Conservation (phyloP, 805 yeast genomes). For the Starmera pachycereana region DNA sequence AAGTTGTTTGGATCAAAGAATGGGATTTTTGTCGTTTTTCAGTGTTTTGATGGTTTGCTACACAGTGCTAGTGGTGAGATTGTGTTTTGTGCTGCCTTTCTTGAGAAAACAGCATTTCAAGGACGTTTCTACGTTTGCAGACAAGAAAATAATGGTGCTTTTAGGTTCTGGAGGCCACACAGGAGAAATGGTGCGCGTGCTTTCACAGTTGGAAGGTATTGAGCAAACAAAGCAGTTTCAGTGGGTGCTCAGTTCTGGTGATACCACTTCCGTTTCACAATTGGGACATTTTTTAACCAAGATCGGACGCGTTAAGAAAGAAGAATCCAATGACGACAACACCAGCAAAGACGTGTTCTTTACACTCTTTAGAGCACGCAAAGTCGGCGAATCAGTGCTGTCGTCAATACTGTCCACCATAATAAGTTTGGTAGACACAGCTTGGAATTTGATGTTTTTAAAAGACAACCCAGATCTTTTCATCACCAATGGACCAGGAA, state of each 20-base stretch:
- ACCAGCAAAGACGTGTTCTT: constrained; percentile 8
- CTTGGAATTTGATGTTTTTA: constrained; percentile 18
- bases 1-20: too few relatives aligned
- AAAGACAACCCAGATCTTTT: constrained; percentile 30
- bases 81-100: background rate
- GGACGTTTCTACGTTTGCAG: background rate
- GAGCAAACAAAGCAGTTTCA: constrained; percentile 6
- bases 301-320: too few relatives aligned
- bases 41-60: background rate
- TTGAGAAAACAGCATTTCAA: background rate
- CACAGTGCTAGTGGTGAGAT: background rate
- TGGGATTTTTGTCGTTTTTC: too few relatives aligned
- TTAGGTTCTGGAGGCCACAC: constrained; percentile 97
- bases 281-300: constrained; percentile 7
- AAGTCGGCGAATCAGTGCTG: constrained; percentile 43
- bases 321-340: background rate
- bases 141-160: constrained; percentile 22
- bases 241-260: constrained; percentile 39
- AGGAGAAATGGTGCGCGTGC: constrained; percentile 82
- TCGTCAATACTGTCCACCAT: constrained; percentile 39
- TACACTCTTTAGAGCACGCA: constrained; percentile 45
- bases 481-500: constrained; percentile 74
- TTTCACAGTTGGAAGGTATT: constrained; percentile 24
- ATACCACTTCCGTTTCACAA: constrained; percentile 34
- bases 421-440: constrained; percentile 23